A percentile compares a stretch with the other conserved stretches of the same genome.
phyloP scores from a whole-genome alignment of 345 rosid genomes.

The Arabidopsis suecica region DNA sequence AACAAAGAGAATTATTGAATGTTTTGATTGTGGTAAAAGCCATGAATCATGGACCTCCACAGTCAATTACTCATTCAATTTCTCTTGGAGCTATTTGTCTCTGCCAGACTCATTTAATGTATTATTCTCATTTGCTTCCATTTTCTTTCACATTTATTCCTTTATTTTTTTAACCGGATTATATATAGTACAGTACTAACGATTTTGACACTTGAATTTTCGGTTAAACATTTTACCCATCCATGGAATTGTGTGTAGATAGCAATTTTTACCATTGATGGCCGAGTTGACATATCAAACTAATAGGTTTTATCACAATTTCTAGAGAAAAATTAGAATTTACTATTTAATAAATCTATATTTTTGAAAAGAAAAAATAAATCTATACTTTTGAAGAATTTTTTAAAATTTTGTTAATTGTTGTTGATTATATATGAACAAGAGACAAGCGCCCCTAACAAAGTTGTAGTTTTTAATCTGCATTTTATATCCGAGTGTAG shows the following conservation, averaged over 20 bases:
- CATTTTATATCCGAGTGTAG: no score
- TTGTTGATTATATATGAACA: no score
- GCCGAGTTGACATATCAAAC: not conserved
- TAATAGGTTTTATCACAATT: not conserved
- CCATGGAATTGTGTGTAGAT: not conserved
- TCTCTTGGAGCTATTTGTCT: conserved; percentile 42
- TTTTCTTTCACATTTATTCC: conserved; percentile 1
- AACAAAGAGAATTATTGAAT: conserved; percentile 36
- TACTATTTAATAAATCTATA: not conserved
- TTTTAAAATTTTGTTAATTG: no score
- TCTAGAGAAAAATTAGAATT: not conserved
- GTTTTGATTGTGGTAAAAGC: conserved; percentile 42
- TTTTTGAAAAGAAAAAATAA: no score
- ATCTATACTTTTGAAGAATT: no score
- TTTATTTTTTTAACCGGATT: not conserved
- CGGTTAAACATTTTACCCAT: not conserved
- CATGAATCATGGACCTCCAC: conserved; percentile 44
- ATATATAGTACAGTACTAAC: not conserved
- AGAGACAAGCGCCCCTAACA: no score
- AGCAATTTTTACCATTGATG: not conserved
- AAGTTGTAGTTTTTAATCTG: no score
- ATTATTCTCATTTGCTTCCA: not conserved
- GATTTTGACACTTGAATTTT: conserved; percentile 11
- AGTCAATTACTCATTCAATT: conserved; percentile 37
- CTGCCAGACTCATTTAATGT: conserved; percentile 35